Conservation (phyloP, 106 monocot genomes). For the Dioscorea dumetorum region DNA sequence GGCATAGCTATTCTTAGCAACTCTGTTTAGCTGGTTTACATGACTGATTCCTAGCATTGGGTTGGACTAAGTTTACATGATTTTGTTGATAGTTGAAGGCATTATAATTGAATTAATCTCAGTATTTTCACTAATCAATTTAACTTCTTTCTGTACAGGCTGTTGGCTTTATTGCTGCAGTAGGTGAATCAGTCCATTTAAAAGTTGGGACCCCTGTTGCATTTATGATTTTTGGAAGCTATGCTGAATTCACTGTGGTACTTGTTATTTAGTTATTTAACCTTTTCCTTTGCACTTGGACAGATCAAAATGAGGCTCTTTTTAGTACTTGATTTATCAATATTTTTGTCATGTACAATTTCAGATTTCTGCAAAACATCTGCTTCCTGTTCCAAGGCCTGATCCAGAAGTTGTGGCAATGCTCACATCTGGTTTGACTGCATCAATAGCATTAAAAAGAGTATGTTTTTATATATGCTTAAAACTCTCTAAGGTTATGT, state of each 20-base stretch:
- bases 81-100: too few species aligned
- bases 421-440: slow-evolving; percentile 97
- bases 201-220: slow-evolving; percentile 92
- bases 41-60: too few species aligned
- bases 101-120: too few species aligned
- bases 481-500: too few species aligned
- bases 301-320: not conserved
- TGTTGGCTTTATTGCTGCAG: slow-evolving; percentile 80
- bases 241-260: slow-evolving; percentile 86
- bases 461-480: slow-evolving; percentile 12
- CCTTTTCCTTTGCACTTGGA: not conserved
- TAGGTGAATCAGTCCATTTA: slow-evolving; percentile 73
- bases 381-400: slow-evolving; percentile 86
- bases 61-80: too few species aligned
- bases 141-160: slow-evolving; percentile 37
- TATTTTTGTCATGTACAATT: slow-evolving; percentile 4
- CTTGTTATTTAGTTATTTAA: not conserved
- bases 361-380: slow-evolving; percentile 74
- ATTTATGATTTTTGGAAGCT: slow-evolving; percentile 83
- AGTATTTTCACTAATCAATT: not conserved
- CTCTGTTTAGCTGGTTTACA: too few species aligned
- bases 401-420: slow-evolving; percentile 91
- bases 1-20: too few species aligned
- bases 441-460: slow-evolving; percentile 91
- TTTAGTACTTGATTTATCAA: not conserved